Percentiles rank a stretch among this genome's conserved stretches.
phyloP scores from a whole-genome alignment of 139 green algal species.

The Ostreobium quekettii region DNA sequence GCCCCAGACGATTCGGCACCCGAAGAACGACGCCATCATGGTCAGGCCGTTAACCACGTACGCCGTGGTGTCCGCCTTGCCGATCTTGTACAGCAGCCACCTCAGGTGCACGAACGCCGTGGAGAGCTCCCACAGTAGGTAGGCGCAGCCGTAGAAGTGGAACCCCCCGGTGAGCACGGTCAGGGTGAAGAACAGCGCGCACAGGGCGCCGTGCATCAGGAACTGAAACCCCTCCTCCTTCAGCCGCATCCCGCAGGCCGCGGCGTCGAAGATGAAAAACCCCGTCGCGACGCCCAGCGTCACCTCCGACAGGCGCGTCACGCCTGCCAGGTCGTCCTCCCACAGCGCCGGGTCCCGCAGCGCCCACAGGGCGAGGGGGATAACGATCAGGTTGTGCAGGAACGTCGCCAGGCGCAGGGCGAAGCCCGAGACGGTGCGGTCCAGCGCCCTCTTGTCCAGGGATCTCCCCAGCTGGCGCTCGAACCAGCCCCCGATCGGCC shows the following conservation, averaged over 20 bases:
- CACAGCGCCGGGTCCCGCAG: conserved; percentile 1
- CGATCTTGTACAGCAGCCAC: conserved; percentile 13
- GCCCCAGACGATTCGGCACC: conserved; percentile 18
- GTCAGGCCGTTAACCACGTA: conserved; percentile 22
- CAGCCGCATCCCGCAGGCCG: background rate
- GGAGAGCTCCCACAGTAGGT: conserved; percentile 17
- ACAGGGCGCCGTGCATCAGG: conserved; percentile 6
- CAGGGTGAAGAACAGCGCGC: conserved; percentile 2
- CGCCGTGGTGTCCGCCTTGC: too few species aligned
- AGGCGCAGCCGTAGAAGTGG: conserved; percentile 23
- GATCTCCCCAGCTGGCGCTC: too few species aligned
- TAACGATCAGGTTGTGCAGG: too few species aligned
- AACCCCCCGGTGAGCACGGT: background rate
- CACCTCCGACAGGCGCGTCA: conserved; percentile 8
- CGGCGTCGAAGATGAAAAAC: conserved; percentile 9
- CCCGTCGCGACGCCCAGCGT: background rate
- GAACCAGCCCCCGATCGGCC: too few species aligned
- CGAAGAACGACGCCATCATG: conserved; percentile 20
- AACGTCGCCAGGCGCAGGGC: too few species aligned
- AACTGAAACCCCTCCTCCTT: background rate
- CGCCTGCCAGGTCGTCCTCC: conserved; percentile 2
- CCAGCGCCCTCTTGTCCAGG: too few species aligned
- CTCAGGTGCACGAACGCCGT: background rate
- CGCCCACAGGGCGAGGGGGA: conserved; percentile 6
- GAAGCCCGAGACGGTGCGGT: too few species aligned